A percentile compares a stretch with the other conserved stretches of the same genome.
phyloP scores from a whole-genome alignment of 164 flowering plant genomes.

The Tetracentron sinense region DNA sequence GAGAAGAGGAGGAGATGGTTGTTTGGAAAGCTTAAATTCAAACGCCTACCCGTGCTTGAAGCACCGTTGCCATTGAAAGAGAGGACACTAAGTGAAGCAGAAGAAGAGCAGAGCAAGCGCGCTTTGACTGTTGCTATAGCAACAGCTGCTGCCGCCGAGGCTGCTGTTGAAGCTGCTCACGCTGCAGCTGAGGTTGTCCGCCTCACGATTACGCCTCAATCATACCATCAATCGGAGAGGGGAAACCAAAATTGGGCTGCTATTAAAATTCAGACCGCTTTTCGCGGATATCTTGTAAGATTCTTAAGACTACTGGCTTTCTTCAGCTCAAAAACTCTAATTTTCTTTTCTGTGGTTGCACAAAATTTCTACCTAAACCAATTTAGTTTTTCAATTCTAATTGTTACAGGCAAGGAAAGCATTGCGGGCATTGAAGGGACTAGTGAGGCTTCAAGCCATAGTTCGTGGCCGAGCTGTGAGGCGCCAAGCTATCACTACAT shows the following conservation, averaged over 20 bases:
- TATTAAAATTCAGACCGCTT: slow-evolving; percentile 63
- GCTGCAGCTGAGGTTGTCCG: slow-evolving; percentile 77
- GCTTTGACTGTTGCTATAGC: slow-evolving; percentile 71
- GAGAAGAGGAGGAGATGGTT: slow-evolving; percentile 50
- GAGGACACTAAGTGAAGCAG: slow-evolving; percentile 40
- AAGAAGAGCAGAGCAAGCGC: slow-evolving; percentile 63
- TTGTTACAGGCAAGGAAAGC: slow-evolving; percentile 79
- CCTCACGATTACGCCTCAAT: slow-evolving; percentile 33
- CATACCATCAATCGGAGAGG: slow-evolving; percentile 11
- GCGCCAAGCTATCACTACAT: slow-evolving; percentile 30
- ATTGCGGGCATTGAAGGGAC: slow-evolving; percentile 72
- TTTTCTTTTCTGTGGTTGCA: neutral
- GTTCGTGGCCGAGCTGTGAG: slow-evolving; percentile 71
- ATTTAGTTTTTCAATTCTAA: neutral
- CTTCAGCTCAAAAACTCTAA: neutral
- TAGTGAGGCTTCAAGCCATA: slow-evolving; percentile 83
- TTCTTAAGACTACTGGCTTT: neutral
- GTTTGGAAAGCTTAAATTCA: slow-evolving; percentile 37
- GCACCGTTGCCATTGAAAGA: slow-evolving; percentile 28
- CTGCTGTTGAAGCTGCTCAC: slow-evolving; percentile 79
- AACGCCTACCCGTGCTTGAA: slow-evolving; percentile 30
- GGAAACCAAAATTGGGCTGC: slow-evolving; percentile 44
- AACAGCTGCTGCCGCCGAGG: slow-evolving; percentile 83
- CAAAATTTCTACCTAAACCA: too few relatives aligned
- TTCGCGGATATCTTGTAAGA: slow-evolving; percentile 70